Evolutionary conservation across 202 grass and related monocot species (phyloP).

Genomic region (Bolboschoenoplectus hybrid): DNA sequence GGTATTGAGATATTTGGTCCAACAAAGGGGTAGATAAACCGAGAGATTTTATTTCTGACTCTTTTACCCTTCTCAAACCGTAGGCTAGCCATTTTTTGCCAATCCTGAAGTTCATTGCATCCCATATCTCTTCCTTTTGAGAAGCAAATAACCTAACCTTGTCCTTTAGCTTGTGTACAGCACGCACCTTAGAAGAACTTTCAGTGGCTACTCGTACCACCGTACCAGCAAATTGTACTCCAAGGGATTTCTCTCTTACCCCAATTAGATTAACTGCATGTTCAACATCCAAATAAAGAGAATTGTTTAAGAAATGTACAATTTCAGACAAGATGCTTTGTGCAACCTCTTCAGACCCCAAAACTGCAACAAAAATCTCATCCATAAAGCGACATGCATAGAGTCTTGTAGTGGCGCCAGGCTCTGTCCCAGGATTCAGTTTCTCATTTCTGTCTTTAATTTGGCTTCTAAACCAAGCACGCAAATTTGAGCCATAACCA

Average conservation of each 20-base stretch:
- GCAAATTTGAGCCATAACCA: slow-evolving; percentile 55
- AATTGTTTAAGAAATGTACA: slow-evolving; percentile 57
- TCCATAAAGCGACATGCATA: slow-evolving; percentile 90
- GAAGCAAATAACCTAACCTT: slow-evolving; percentile 81
- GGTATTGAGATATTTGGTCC: slow-evolving; percentile 80
- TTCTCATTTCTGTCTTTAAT: slow-evolving; percentile 57
- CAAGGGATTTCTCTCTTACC: slow-evolving; percentile 46
- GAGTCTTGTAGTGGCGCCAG: slow-evolving; percentile 44
- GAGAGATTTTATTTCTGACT: slow-evolving; percentile 92
- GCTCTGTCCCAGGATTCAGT: slow-evolving; percentile 29
- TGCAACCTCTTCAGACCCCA: slow-evolving; percentile 61
- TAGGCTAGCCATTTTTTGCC: slow-evolving; percentile 93
- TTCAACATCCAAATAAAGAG: slow-evolving; percentile 68
- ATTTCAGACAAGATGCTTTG: slow-evolving; percentile 67
- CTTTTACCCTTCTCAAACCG: slow-evolving; percentile 91
- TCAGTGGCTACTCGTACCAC: slow-evolving; percentile 49
- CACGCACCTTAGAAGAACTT: slow-evolving; percentile 58
- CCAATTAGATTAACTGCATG: slow-evolving; percentile 50
- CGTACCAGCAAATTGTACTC: slow-evolving; percentile 74
- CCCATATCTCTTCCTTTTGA: slow-evolving; percentile 94
- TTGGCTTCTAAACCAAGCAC: slow-evolving; percentile 82
- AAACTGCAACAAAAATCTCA: slow-evolving; percentile 88
- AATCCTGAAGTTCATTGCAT: slow-evolving; percentile 80
- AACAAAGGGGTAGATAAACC: slow-evolving; percentile 77
- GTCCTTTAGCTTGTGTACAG: slow-evolving; percentile 85